Evolutionary conservation across 768 basidiomycete genomes (phyloP), one percentile per base, ranked within the genome.

Genomic region (Asterophora parasitica): DNA sequence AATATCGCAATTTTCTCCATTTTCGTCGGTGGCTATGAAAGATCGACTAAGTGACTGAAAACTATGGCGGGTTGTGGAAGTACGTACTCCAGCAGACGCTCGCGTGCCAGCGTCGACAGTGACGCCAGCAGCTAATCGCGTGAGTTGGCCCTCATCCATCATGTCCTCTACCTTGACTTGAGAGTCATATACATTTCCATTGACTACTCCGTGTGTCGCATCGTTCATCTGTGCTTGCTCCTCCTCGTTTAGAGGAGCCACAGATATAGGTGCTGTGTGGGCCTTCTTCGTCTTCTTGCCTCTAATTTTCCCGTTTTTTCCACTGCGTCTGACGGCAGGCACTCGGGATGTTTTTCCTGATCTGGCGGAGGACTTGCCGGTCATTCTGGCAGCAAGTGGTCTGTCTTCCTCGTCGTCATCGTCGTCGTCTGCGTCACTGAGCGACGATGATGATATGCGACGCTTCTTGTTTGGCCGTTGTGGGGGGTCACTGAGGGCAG

Each of bases 1-100:
- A 84, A 67, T 12, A 80, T 75, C 3, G 92, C 86, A 11, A 84
- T 81, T 55, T 94, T 91, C 58, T 92, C 89, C 4, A 81, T 65
- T 61, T 78, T 82, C 38, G 67, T 58, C 17, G 77, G 68, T 3
- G 79, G 73, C 81, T 87, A 35, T 30, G 28, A 26, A 32, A 6
- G 3, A 23, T 3, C 23, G 23, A 23, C 26, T 30, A 19, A 2
- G 35, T 30, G 28, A 28, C 20, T 36, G 10, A 12, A 9, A 38
- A 11, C 37, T 35, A 26, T 30, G 28, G 13, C 34, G 20, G 44
- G 42, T 10, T 42, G 35, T 45, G 23, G 30, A 48, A 44, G 32
- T 35, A 64, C 78, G 55, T 63, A 85, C 81, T 49, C 67, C 71
- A 46, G 75, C 63, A 13, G 77, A 69, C 26, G 50, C 67, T 54